Conservation (phyloP, 1,139 yeast species). For the Scheffersomyces illinoinensis region DNA sequence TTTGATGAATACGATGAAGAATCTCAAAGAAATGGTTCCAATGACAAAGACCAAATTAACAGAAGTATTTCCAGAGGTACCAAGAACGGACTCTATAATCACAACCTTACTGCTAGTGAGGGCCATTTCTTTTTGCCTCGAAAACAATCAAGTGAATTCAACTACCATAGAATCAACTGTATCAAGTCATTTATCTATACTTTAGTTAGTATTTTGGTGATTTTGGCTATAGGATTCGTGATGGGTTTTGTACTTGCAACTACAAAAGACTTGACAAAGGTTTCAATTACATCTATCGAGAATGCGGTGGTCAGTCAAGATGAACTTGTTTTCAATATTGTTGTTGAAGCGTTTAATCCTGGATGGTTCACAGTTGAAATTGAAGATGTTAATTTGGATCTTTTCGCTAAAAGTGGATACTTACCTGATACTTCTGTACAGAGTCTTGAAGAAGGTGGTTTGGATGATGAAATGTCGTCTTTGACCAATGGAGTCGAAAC, state of each 20-base stretch:
- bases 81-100: not conserved
- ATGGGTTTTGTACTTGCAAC: slow-evolving; percentile 86
- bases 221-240: slow-evolving; percentile 71
- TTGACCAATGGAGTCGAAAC: slow-evolving; percentile 50
- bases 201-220: slow-evolving; percentile 49
- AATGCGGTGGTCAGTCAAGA: slow-evolving; percentile 82
- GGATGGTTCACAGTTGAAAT: slow-evolving; percentile 74
- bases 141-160: slow-evolving; percentile 10
- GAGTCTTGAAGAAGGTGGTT: slow-evolving; percentile 1
- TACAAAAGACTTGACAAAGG: slow-evolving; percentile 75
- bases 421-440: slow-evolving; percentile 19
- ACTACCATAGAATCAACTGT: slow-evolving; percentile 32
- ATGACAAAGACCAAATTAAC: slow-evolving; percentile 1
- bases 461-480: slow-evolving; percentile 4
- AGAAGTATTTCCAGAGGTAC: slow-evolving; percentile 5
- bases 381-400: slow-evolving; percentile 71
- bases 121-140: slow-evolving; percentile 35
- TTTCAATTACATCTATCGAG: slow-evolving; percentile 58
- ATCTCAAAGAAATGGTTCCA: slow-evolving; percentile 17
- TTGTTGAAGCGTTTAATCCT: slow-evolving; percentile 81
- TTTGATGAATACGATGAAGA: slow-evolving; percentile 46
- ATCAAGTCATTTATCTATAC: slow-evolving; percentile 58
- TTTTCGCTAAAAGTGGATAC: slow-evolving; percentile 81
- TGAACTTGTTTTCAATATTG: slow-evolving; percentile 78
- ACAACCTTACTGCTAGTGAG: slow-evolving; percentile 8